Evolutionary conservation across 805 yeast species (phyloP).

Genomic region (Metschnikowia arizonensis): DNA sequence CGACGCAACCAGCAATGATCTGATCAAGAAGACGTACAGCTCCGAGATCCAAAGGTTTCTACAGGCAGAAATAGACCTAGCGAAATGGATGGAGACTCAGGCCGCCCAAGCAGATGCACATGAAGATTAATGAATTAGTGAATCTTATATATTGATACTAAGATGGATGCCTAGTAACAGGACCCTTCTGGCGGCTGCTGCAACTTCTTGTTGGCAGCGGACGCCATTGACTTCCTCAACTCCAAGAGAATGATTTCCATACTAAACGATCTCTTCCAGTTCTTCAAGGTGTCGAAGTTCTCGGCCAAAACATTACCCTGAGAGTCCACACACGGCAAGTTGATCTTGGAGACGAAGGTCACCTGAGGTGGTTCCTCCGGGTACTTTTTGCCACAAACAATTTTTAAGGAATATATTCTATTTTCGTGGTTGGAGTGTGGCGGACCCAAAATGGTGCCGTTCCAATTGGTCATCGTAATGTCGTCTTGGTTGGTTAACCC

Average conservation of each 20-base stretch:
- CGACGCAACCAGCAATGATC: slow-evolving; percentile 30
- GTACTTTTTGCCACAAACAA: slow-evolving; percentile 77
- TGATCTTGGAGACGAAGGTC: slow-evolving; percentile 75
- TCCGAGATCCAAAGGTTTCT: slow-evolving; percentile 32
- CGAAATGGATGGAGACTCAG: slow-evolving; percentile 27
- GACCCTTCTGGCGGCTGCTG: slow-evolving; percentile 91
- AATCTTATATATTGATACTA: background rate
- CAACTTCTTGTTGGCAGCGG: slow-evolving; percentile 73
- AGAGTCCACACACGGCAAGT: slow-evolving; percentile 84
- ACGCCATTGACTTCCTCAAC: slow-evolving; percentile 80
- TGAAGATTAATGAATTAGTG: background rate
- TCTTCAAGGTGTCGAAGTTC: slow-evolving; percentile 62
- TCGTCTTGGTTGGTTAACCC: slow-evolving; percentile 90
- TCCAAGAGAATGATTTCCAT: slow-evolving; percentile 93
- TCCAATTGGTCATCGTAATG: slow-evolving; percentile 92
- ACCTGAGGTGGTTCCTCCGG: slow-evolving; percentile 90
- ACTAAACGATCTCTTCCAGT: slow-evolving; percentile 87
- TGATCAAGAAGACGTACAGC: slow-evolving; percentile 19
- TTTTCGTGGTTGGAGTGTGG: slow-evolving; percentile 89
- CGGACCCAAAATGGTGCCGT: slow-evolving; percentile 96
- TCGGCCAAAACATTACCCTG: slow-evolving; percentile 46
- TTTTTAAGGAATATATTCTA: slow-evolving; percentile 79
- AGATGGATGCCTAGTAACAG: slow-evolving; percentile 37
- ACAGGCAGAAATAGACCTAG: slow-evolving; percentile 36
- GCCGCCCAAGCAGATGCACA: slow-evolving; percentile 1